phyloP scores from a whole-genome alignment of 164 flowering plant genomes.

The Buxus sempervirens region DNA sequence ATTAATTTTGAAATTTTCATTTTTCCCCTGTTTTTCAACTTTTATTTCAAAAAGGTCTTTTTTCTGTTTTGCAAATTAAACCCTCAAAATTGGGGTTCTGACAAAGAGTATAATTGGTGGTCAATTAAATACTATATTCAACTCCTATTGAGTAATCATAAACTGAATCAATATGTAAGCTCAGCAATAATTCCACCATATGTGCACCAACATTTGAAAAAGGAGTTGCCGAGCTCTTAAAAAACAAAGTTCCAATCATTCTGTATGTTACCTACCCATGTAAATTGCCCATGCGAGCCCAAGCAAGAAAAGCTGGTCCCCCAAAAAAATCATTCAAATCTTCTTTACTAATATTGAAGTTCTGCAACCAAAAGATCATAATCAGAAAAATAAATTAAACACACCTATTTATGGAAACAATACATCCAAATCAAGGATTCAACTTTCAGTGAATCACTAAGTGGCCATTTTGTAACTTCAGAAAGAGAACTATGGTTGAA shows the following conservation, averaged over 20 bases:
- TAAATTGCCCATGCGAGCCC: constrained; percentile 99
- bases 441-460: not conserved
- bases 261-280: constrained; percentile 50
- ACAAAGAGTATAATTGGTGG: no score
- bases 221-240: not conserved
- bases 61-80: no score
- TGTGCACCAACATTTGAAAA: not conserved
- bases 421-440: constrained; percentile 2
- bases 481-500: not conserved
- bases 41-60: no score
- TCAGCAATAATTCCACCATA: not conserved
- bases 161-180: no score
- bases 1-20: no score
- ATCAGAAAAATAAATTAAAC: constrained; percentile 3
- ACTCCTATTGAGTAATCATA: not conserved
- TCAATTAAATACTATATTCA: not conserved
- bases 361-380: constrained; percentile 32
- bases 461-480: not conserved
- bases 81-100: no score
- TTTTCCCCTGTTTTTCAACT: no score
- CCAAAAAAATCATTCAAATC: constrained; percentile 85
- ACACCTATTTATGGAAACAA: not conserved
- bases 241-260: constrained; percentile 3
- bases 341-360: constrained; percentile 54
- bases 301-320: constrained; percentile 99